Percentiles rank a stretch among this genome's conserved stretches.
Evolutionary conservation across 2,329 filamentous ascomycete species (phyloP).

Genomic region (Fusarium caatingaense): DNA sequence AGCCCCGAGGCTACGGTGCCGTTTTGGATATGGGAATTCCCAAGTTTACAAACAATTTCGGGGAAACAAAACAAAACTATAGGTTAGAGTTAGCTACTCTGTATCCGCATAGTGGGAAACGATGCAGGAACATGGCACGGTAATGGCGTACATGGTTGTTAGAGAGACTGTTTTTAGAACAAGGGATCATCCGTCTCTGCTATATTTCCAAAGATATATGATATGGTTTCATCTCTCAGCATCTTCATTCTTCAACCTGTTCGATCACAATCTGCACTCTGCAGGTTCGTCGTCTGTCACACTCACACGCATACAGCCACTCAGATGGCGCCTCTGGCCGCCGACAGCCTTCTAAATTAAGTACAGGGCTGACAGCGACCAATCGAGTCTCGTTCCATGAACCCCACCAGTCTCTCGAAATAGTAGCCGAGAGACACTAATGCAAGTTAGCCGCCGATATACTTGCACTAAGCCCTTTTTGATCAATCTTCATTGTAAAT

Average conservation of each 20-base stretch:
- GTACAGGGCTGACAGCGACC: constrained; percentile 7
- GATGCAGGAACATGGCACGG: constrained; percentile 16
- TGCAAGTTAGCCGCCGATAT: constrained; percentile 43
- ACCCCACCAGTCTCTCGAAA: constrained; percentile 31
- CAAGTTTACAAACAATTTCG: constrained; percentile 10
- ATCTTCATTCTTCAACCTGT: background rate
- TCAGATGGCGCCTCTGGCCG: constrained; percentile 23
- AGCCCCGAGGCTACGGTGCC: constrained; percentile 6
- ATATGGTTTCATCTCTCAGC: background rate
- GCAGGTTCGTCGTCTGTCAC: constrained; percentile 25
- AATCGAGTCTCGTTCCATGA: constrained; percentile 18
- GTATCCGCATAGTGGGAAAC: background rate
- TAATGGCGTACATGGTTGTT: constrained; percentile 11
- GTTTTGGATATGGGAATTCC: constrained; percentile 3
- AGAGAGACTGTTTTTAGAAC: constrained; percentile 29
- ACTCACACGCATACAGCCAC: constrained; percentile 32
- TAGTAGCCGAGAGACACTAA: constrained; percentile 39
- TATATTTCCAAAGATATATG: background rate
- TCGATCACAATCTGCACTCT: constrained; percentile 31
- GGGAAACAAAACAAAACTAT: background rate
- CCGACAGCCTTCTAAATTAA: constrained; percentile 37
- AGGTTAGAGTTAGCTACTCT: background rate
- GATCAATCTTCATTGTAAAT: background rate
- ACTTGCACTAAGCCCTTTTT: background rate
- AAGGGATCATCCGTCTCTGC: background rate